These are phyloP conservation scores for Volvox carteri DNA, from an alignment of 163 green algal species.

Conservation along the genomic window DNA sequence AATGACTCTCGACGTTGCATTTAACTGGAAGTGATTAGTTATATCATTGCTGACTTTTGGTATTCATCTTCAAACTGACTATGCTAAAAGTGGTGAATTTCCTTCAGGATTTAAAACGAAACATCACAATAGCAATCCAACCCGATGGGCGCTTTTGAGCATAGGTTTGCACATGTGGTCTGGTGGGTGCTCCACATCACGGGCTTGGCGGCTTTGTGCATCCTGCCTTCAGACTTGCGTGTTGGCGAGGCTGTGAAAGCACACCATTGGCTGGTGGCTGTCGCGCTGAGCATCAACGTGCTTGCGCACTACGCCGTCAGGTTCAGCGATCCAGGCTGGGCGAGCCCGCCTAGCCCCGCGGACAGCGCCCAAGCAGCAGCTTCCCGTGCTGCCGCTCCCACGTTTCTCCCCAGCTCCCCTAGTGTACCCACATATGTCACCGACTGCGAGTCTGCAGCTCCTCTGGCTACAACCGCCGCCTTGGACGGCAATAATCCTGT, in stretches of 20 bases:
- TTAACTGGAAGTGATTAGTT: too few relatives aligned
- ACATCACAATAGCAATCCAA: too few relatives aligned
- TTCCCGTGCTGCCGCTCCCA: background rate
- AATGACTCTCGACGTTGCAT: too few relatives aligned
- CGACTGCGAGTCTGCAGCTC: background rate
- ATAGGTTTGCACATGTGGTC: background rate
- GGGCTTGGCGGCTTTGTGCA: background rate
- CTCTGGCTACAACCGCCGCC: background rate
- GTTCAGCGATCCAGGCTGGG: background rate
- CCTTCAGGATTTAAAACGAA: too few relatives aligned
- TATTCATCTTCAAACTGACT: too few relatives aligned
- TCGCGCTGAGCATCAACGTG: conserved; percentile 7
- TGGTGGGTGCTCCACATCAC: conserved; percentile 20
- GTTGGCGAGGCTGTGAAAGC: background rate
- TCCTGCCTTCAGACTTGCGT: conserved; percentile 11
- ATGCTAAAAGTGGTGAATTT: too few relatives aligned
- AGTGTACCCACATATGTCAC: background rate
- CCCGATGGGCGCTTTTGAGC: too few relatives aligned
- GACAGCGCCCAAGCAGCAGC: background rate
- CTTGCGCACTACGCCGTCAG: background rate
- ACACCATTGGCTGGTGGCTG: background rate
- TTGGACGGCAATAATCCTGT: background rate
- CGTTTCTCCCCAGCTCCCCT: background rate
- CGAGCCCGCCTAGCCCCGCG: background rate
- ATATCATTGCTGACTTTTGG: too few relatives aligned